Evolutionary conservation across 495 filamentous ascomycete genomes (phyloP).

Genomic region (Aspergillus ostianus): DNA sequence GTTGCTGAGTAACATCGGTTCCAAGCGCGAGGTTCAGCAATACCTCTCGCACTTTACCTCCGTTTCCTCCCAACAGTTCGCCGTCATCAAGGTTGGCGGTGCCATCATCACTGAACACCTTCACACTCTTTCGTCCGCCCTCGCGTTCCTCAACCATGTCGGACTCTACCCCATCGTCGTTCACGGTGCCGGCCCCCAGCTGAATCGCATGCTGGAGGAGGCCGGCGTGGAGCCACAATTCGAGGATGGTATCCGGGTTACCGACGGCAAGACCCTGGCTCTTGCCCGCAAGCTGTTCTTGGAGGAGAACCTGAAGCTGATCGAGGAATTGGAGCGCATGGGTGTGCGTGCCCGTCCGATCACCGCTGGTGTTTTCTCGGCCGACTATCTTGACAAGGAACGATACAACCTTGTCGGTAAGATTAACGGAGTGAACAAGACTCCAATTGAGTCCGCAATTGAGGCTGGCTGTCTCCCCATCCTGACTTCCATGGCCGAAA

Average conservation of each 20-base stretch:
- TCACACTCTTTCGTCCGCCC: constrained; percentile 79
- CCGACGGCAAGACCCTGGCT: constrained; percentile 91
- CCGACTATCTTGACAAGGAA: constrained; percentile 90
- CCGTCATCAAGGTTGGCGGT: constrained; percentile 97
- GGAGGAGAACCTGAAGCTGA: constrained; percentile 93
- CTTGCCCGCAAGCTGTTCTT: constrained; percentile 90
- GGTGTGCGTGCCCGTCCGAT: constrained; percentile 90
- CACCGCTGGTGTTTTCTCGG: constrained; percentile 89
- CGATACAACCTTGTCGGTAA: constrained; percentile 95
- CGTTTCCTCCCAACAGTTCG: constrained; percentile 95
- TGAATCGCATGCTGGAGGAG: constrained; percentile 89
- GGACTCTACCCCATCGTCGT: constrained; percentile 95
- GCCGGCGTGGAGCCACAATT: constrained; percentile 95
- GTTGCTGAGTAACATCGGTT: constrained; percentile 92
- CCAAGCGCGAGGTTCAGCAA: constrained; percentile 96
- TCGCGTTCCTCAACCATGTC: constrained; percentile 93
- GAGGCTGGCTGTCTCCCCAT: constrained; percentile 90
- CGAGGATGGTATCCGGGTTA: constrained; percentile 94
- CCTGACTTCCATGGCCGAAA: constrained; percentile 96
- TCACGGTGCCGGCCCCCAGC: constrained; percentile 92
- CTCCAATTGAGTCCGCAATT: constrained; percentile 88
- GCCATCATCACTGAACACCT: constrained; percentile 96
- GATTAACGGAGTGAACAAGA: constrained; percentile 90
- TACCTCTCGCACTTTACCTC: constrained; percentile 98
- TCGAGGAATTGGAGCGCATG: constrained; percentile 86